Evolutionary conservation across 305 asterid species (phyloP).

Genomic region (Salvia sclarea): DNA sequence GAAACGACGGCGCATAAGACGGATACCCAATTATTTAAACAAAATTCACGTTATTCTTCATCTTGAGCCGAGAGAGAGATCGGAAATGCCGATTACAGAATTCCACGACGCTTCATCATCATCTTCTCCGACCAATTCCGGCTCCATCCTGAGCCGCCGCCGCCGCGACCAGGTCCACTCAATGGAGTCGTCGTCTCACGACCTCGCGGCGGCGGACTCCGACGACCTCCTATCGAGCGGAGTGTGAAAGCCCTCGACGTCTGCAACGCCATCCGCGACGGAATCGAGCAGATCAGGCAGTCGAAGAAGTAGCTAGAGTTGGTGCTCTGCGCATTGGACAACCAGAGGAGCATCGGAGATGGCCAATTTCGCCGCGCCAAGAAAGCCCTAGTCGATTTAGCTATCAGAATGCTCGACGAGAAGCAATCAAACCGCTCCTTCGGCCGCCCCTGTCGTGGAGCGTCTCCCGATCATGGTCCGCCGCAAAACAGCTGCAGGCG

Average conservation of each 20-base stretch:
- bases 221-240: slow-evolving; percentile 53
- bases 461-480: slow-evolving; percentile 58
- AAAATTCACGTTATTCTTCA: too few relatives aligned
- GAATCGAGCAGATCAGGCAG: slow-evolving; percentile 52
- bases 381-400: slow-evolving; percentile 46
- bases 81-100: slow-evolving; percentile 43
- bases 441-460: slow-evolving; percentile 56
- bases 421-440: slow-evolving; percentile 47
- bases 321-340: slow-evolving; percentile 43
- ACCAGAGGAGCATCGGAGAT: slow-evolving; percentile 48
- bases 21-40: too few relatives aligned
- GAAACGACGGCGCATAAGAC: too few relatives aligned
- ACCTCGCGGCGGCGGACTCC: slow-evolving; percentile 36
- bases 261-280: slow-evolving; percentile 57
- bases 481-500: slow-evolving; percentile 52
- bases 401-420: slow-evolving; percentile 46
- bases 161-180: slow-evolving; percentile 52
- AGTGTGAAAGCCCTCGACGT: slow-evolving; percentile 55
- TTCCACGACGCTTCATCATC: slow-evolving; percentile 37
- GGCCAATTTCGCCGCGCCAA: slow-evolving; percentile 59
- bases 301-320: slow-evolving; percentile 53
- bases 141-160: slow-evolving; percentile 39
- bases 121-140: slow-evolving; percentile 44
- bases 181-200: slow-evolving; percentile 32
- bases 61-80: too few relatives aligned